Conservation (phyloP, 768 basidiomycete species). For the Peribolospora kevripleyi region DNA sequence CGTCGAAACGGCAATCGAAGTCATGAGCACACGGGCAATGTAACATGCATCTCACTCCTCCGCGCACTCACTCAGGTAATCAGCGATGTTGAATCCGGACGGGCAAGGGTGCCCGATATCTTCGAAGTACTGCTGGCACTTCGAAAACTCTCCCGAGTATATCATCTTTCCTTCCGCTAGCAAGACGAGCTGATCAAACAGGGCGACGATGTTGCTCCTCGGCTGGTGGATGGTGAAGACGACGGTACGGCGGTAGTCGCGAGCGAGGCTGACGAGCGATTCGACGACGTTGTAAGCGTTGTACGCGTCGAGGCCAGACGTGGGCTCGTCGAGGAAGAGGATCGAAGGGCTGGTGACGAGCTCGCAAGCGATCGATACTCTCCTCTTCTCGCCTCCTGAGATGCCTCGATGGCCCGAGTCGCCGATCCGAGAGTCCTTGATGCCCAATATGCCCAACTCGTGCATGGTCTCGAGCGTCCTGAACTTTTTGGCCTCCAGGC, state of each 20-base stretch:
- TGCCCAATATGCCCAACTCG: constrained; percentile 74
- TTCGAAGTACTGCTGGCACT: constrained; percentile 58
- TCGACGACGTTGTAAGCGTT: constrained; percentile 91
- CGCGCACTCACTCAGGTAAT: constrained; percentile 55
- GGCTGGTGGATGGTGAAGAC: constrained; percentile 98
- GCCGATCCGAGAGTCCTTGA: constrained; percentile 74
- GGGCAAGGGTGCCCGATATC: constrained; percentile 64
- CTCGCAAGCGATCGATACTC: constrained; percentile 94
- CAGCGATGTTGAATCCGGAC: constrained; percentile 84
- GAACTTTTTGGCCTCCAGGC: constrained; percentile 76
- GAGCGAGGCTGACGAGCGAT: constrained; percentile 56
- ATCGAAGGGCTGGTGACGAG: constrained; percentile 92
- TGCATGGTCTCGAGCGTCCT: constrained; percentile 87
- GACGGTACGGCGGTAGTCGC: constrained; percentile 76
- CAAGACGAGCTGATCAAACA: constrained; percentile 78
- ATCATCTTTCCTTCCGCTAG: constrained; percentile 61
- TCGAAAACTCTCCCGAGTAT: constrained; percentile 52
- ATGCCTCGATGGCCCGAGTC: constrained; percentile 70
- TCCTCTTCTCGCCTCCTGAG: constrained; percentile 88
- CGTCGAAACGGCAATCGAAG: background rate
- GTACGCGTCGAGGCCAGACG: constrained; percentile 81
- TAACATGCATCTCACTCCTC: background rate
- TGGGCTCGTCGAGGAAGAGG: constrained; percentile 88
- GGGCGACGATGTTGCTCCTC: constrained; percentile 81
- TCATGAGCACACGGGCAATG: background rate